These are phyloP conservation scores for Suillus placidus DNA, from an alignment of 768 basidiomycete genomes.

Conservation along the genomic window DNA sequence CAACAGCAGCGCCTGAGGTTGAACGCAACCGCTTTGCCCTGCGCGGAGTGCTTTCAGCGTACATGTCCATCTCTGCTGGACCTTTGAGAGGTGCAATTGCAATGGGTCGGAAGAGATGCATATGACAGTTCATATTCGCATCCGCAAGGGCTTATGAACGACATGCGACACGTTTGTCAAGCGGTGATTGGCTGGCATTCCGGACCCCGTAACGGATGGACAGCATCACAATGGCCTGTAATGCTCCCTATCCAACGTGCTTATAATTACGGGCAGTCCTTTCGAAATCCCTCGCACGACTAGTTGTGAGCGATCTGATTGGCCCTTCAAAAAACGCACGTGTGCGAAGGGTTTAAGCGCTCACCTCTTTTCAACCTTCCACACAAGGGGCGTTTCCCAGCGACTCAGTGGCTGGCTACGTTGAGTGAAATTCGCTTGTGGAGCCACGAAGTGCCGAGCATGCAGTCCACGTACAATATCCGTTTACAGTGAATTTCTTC, in stretches of 20 bases:
- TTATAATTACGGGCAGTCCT: slow-evolving; percentile 4
- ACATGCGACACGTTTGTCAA: slow-evolving; percentile 8
- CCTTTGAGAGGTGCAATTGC: slow-evolving; percentile 20
- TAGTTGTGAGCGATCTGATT: slow-evolving; percentile 19
- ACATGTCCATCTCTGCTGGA: slow-evolving; percentile 27
- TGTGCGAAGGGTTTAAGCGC: neutral
- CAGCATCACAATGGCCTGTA: neutral
- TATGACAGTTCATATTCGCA: slow-evolving; percentile 6
- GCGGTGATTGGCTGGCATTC: slow-evolving; percentile 6
- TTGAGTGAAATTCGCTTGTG: slow-evolving; percentile 3
- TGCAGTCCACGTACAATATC: neutral
- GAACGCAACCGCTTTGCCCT: slow-evolving; percentile 45
- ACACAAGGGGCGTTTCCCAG: neutral
- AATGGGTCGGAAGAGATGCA: slow-evolving; percentile 29
- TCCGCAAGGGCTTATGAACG: slow-evolving; percentile 7
- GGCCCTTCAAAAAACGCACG: slow-evolving; percentile 13
- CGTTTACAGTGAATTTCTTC: neutral
- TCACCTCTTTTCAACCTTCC: neutral
- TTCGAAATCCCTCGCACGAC: slow-evolving; percentile 16
- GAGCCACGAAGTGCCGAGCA: neutral
- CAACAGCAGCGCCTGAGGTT: slow-evolving; percentile 17
- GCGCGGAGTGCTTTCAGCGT: slow-evolving; percentile 45
- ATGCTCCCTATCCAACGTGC: slow-evolving; percentile 17
- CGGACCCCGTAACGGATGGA: neutral
- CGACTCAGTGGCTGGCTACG: neutral